Base-by-base conservation (phyloP, 2,329 filamentous ascomycete species). In the Periglandula ipomoeae region DNA sequence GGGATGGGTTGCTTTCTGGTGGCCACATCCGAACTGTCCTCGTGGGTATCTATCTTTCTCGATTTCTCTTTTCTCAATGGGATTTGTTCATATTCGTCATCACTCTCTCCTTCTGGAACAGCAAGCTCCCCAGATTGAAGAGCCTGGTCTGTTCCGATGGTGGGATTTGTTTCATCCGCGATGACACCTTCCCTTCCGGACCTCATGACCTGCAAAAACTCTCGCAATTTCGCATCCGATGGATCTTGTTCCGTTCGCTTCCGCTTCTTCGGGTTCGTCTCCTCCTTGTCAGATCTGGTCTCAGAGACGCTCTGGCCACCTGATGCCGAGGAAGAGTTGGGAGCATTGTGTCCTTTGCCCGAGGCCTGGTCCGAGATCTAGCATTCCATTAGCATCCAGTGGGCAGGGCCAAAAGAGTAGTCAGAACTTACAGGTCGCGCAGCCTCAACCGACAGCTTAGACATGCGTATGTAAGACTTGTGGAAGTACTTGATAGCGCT, bases 401-500 rank as follows among this genome's bases (percentile, higher is more conserved):
- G 9, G 19, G 22, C 30, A 44, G 39, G 30, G 57, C 55, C 47
- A 56, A 46, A 38, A 37, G 44, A 30, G 42, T 48, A 39, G 20
- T 20, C 19, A 34, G 44, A 37, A 64, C 74, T 62, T 64, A 94
- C 86, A 52, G 93, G 85, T 65, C 80, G 84, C 49, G 93, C 93
- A 61, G 93, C 72, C 70, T 96, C 90, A 53, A 96, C 93, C 26
- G 77, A 78, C 60, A 98, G 89, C 72, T 85, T 94, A 50, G 90
- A 95, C 87, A 96, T 93, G 59, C 89, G 88, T 60, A 98, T 89
- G 69, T 89, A 98, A 54, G 90, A 85, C 65, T 81, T 88, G 74
- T 98, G 90, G 75, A 96, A 96, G 72, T 95, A 95, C 67, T 87
- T 90, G 64, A 94, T 86, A 40, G 93, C 91, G 61, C 83, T 80